Evolutionary conservation across 164 flowering plant genomes (phyloP).

Genomic region (Echeveria elegans): DNA sequence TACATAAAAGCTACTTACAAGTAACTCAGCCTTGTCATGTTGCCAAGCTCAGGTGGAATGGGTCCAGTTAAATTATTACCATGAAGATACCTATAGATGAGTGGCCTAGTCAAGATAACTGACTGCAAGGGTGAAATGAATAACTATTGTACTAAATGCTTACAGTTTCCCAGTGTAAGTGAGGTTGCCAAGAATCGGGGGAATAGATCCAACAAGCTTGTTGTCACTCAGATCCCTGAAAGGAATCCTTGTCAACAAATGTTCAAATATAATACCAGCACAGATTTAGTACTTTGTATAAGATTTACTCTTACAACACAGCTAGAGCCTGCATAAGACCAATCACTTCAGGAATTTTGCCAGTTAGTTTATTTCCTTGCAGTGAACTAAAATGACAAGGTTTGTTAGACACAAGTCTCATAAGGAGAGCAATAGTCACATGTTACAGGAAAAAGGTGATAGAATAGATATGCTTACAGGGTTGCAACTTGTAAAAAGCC

Average conservation of each 20-base stretch:
- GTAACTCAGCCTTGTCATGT: constrained; percentile 90
- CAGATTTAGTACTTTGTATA: background rate
- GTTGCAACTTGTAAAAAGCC: constrained; percentile 96
- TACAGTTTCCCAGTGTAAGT: constrained; percentile 88
- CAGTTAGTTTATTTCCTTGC: constrained; percentile 77
- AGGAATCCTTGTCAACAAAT: background rate
- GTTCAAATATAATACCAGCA: background rate
- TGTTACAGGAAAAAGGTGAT: background rate
- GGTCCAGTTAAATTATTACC: constrained; percentile 78
- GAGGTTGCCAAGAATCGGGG: constrained; percentile 80
- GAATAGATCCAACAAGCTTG: constrained; percentile 72
- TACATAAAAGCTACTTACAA: constrained; percentile 36
- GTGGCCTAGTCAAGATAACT: background rate
- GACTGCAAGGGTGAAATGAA: background rate
- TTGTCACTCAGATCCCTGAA: constrained; percentile 88
- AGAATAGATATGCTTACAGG: constrained; percentile 32
- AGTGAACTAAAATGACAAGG: constrained; percentile 43
- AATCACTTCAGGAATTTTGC: constrained; percentile 84
- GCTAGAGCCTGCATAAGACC: constrained; percentile 98
- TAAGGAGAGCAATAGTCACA: background rate
- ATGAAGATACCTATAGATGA: constrained; percentile 58
- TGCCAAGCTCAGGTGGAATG: constrained; percentile 91
- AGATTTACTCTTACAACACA: constrained; percentile 51
- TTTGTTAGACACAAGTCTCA: background rate
- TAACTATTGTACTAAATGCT: constrained; percentile 15